Evolutionary conservation across 441 rosid species (phyloP), one percentile per base, ranked within the genome.

Genomic region (Theobroma grandiflorum): DNA sequence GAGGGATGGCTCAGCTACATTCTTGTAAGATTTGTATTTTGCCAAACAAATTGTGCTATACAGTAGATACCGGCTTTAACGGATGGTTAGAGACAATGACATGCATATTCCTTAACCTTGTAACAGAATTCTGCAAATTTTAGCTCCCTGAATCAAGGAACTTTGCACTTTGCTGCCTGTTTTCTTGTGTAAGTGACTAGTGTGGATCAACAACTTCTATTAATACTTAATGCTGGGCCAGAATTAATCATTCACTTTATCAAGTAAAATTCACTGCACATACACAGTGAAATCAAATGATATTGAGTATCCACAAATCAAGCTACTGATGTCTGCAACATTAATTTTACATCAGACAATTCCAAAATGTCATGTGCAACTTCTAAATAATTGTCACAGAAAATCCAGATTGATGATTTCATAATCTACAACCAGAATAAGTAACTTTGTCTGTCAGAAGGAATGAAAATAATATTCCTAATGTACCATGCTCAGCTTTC

Each of bases 1-100:
- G 53, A 40, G 16, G 72, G 50, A 68, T 68, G 62, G 58, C 53
- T n/a, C 31, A 37, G 26, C 73, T 77, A 14, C 72, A 22, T 33
- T 67, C 22, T 75, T 74, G 73, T 37, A 16, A 62, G 26, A n/a
- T 72, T 26, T 50, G 45, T 8, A 72, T 35, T 65, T 72, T 50
- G 16, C 42, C 16, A 50, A 38, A 8, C 3, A n/a, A 26, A 47
- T 15, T 70, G 16, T 9, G 4, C 33, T 18, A 26, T 15, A 49
- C 74, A 47, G 33, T 58, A 0, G 37, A 10, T 26, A 59, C 64
- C 64, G 64, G 2, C 37, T 26, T 59, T 26, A 9, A 3, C 64
- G 64, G 64, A 59, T 59, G 15, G 64, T 59, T 59, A 26, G 15
- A 26, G 64, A 22, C n/a, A 59, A 9, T 59, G 37, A 26, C 37